phyloP scores from a whole-genome alignment of 78 protist genomes.

The Parvularia atlantis region DNA sequence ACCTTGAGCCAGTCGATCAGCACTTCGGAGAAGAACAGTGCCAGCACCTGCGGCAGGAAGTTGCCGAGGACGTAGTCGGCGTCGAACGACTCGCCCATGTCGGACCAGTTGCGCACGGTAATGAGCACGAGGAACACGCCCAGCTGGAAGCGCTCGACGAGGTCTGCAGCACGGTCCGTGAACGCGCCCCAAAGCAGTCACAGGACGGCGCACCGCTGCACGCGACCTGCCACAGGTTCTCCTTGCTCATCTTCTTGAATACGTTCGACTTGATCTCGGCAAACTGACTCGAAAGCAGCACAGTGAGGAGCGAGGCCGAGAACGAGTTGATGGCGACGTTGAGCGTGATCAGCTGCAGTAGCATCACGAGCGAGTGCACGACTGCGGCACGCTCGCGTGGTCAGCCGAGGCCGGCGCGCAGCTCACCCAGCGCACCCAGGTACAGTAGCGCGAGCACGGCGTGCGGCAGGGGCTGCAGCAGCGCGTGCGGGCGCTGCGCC shows the following conservation, averaged over 20 bases:
- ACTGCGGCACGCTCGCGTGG: neutral
- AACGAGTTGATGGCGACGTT: slow-evolving; percentile 78
- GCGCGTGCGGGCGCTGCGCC: no score
- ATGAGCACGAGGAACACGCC: slow-evolving; percentile 35
- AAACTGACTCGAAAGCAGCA: slow-evolving; percentile 66
- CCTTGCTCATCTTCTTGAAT: slow-evolving; percentile 54
- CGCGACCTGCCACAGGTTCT: slow-evolving; percentile 51
- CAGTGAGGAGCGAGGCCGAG: slow-evolving; percentile 59
- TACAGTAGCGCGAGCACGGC: no score
- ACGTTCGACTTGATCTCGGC: slow-evolving; percentile 22
- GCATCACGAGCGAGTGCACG: neutral
- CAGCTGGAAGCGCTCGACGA: slow-evolving; percentile 66
- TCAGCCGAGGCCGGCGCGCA: no score
- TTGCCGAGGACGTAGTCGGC: neutral
- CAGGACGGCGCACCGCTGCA: no score
- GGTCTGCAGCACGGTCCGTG: no score
- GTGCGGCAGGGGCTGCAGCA: no score
- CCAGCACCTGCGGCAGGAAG: neutral
- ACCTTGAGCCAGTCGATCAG: slow-evolving; percentile 71
- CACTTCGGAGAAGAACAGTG: slow-evolving; percentile 40
- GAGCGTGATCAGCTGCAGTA: slow-evolving; percentile 49
- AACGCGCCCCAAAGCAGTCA: slow-evolving; percentile 16
- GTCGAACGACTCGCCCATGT: slow-evolving; percentile 21
- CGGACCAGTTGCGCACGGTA: slow-evolving; percentile 30
- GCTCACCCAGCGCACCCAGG: no score